Evolutionary conservation across 495 filamentous ascomycete species (phyloP).

Genomic region (Hyaloscypha bicolor): DNA sequence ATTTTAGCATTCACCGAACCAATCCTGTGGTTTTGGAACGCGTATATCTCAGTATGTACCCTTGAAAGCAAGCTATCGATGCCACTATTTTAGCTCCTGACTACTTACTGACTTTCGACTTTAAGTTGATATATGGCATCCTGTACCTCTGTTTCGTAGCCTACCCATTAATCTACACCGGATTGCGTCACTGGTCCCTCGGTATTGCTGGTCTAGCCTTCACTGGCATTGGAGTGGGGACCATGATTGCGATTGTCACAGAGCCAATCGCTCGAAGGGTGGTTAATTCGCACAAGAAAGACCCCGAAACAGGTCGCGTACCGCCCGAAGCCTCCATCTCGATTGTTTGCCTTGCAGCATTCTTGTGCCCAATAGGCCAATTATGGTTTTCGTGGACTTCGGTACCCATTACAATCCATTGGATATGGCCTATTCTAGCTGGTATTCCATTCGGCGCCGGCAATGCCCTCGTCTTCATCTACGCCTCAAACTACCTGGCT

Average conservation of each 20-base stretch:
- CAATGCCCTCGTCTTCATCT: slow-evolving; percentile 79
- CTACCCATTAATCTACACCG: slow-evolving; percentile 76
- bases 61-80: neutral
- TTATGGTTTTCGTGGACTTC: slow-evolving; percentile 84
- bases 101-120: neutral
- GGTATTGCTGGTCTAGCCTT: slow-evolving; percentile 78
- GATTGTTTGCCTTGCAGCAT: slow-evolving; percentile 68
- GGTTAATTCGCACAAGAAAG: slow-evolving; percentile 68
- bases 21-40: slow-evolving; percentile 83
- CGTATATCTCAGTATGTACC: slow-evolving; percentile 56
- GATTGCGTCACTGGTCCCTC: slow-evolving; percentile 70
- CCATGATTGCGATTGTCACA: slow-evolving; percentile 61
- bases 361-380: slow-evolving; percentile 71
- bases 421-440: slow-evolving; percentile 72
- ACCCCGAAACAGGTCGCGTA: slow-evolving; percentile 67
- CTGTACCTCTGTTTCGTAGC: slow-evolving; percentile 88
- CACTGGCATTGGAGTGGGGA: slow-evolving; percentile 77
- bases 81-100: neutral
- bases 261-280: slow-evolving; percentile 74
- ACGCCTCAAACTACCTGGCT: slow-evolving; percentile 76
- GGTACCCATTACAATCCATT: slow-evolving; percentile 69
- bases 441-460: slow-evolving; percentile 81
- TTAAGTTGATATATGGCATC: slow-evolving; percentile 61
- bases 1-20: slow-evolving; percentile 80
- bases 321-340: slow-evolving; percentile 75